A percentile compares a stretch with the other conserved stretches of the same genome.
Conservation (phyloP, 768 basidiomycete genomes). For the Agrocybe praecox region DNA sequence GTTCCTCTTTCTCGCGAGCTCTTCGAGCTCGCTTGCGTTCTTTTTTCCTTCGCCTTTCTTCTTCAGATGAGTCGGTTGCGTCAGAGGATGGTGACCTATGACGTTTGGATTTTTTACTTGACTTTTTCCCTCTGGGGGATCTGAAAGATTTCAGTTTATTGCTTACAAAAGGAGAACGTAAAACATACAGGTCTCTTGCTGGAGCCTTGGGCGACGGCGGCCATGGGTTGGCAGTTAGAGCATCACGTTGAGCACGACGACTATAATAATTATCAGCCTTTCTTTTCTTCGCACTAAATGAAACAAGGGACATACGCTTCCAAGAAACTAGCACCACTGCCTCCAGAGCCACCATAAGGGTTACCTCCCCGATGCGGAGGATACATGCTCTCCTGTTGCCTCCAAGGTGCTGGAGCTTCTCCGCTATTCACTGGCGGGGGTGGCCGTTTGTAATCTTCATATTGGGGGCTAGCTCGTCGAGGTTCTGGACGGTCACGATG, state of each 20-base stretch:
- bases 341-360: constrained; percentile 15
- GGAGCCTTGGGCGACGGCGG: constrained; percentile 78
- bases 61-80: constrained; percentile 52
- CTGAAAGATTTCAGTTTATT: constrained; percentile 22
- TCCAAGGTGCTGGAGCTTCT: constrained; percentile 42
- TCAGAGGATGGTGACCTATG: constrained; percentile 52
- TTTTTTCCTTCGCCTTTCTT: constrained; percentile 63
- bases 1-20: constrained; percentile 42
- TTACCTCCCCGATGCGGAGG: constrained; percentile 39
- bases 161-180: neutral
- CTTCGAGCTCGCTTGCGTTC: constrained; percentile 60
- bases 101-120: constrained; percentile 63
- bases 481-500: constrained; percentile 20
- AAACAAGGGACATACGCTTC: constrained; percentile 56
- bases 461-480: constrained; percentile 55
- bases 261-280: constrained; percentile 34
- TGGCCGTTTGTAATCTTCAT: constrained; percentile 57
- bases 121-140: constrained; percentile 56
- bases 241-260: constrained; percentile 70
- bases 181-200: constrained; percentile 53
- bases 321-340: constrained; percentile 51
- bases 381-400: constrained; percentile 60
- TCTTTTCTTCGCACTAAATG: neutral
- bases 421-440: constrained; percentile 29
- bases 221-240: constrained; percentile 67